Percentiles rank a stretch among this genome's conserved stretches.
phyloP scores from a whole-genome alignment of 192 early-diverging fungal species.

The Geranomyces michiganensis region DNA sequence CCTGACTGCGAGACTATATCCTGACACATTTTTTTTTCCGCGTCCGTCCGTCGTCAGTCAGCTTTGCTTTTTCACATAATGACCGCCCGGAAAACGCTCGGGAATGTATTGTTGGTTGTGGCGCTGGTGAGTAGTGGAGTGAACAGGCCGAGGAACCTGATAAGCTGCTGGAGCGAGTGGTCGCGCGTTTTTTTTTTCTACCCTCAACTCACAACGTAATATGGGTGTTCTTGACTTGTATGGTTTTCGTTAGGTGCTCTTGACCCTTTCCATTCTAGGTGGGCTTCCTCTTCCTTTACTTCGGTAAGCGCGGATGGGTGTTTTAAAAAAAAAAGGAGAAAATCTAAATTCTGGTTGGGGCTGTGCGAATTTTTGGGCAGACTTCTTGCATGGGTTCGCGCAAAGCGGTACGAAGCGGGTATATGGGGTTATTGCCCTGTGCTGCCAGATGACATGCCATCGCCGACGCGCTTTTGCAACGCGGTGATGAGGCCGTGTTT shows the following conservation, averaged over 20 bases:
- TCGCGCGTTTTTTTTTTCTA: too few relatives aligned
- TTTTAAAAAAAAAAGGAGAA: background rate
- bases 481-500: slow-evolving; percentile 17
- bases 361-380: background rate
- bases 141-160: too few relatives aligned
- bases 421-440: slow-evolving; percentile 28
- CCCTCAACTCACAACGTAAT: background rate
- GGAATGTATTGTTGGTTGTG: background rate
- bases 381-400: slow-evolving; percentile 14
- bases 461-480: slow-evolving; percentile 14
- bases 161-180: too few relatives aligned
- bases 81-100: slow-evolving; percentile 8
- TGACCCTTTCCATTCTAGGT: slow-evolving; percentile 20
- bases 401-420: background rate
- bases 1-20: too few relatives aligned
- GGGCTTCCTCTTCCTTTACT: slow-evolving; percentile 24
- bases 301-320: slow-evolving; percentile 1
- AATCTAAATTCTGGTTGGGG: background rate
- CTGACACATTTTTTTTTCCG: too few relatives aligned
- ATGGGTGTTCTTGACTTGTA: background rate
- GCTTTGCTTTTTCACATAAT: too few relatives aligned
- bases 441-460: background rate
- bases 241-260: slow-evolving; percentile 5
- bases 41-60: background rate
- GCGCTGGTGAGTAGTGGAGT: background rate